A percentile compares a stretch with the other conserved stretches of the same genome.
phyloP scores from a whole-genome alignment of 495 filamentous ascomycete genomes.

The Jackrogersella minutella region DNA sequence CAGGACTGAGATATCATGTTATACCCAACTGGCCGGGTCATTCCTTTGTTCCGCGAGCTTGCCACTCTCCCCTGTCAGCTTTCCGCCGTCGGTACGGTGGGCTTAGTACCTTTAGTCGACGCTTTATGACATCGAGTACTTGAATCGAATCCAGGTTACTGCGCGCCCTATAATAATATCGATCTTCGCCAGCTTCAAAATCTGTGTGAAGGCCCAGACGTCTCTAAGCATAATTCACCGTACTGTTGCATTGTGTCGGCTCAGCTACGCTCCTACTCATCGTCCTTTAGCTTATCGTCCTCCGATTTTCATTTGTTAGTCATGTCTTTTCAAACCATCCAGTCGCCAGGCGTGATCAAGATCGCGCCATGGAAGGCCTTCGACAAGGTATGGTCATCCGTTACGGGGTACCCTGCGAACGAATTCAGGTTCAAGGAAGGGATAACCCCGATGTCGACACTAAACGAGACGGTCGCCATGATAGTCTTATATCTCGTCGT shows the following conservation, averaged over 20 bases:
- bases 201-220: neutral
- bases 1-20: constrained; percentile 1
- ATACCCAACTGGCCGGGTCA: constrained; percentile 16
- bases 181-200: constrained; percentile 7
- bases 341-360: constrained; percentile 59
- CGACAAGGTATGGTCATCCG: constrained; percentile 74
- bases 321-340: constrained; percentile 32
- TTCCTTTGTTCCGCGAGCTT: constrained; percentile 3
- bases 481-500: constrained; percentile 74
- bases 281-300: neutral
- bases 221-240: neutral
- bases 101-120: constrained; percentile 14
- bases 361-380: constrained; percentile 93
- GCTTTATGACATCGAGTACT: constrained; percentile 30
- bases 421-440: constrained; percentile 72
- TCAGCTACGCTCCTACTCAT: neutral
- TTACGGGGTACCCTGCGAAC: constrained; percentile 74
- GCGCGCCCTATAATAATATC: constrained; percentile 34
- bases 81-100: constrained; percentile 7
- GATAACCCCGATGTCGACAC: constrained; percentile 72
- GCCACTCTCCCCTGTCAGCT: neutral
- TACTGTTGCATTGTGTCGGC: neutral
- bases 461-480: constrained; percentile 66
- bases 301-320: constrained; percentile 16
- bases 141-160: neutral